Conservation (phyloP, 345 rosid species). For the Crucihimalaya himalaica region DNA sequence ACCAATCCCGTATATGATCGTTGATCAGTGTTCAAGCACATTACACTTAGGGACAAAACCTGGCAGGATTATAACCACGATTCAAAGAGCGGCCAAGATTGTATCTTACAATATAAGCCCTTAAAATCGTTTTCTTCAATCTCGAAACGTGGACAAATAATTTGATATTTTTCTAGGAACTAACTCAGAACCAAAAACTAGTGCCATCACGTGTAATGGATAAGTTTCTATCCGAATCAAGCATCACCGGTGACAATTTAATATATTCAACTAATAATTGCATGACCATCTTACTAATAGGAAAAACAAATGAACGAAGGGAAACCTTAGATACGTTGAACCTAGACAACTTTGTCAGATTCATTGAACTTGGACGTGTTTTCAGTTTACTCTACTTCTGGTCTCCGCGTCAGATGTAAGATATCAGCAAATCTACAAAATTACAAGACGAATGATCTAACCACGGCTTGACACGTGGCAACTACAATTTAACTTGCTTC, state of each 20-base stretch:
- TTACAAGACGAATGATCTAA: neutral
- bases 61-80: too few relatives aligned
- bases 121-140: neutral
- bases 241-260: constrained; percentile 6
- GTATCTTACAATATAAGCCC: neutral
- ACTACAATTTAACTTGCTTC: neutral
- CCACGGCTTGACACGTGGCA: constrained; percentile 22
- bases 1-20: neutral
- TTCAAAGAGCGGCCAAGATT: neutral
- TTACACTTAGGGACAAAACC: too few relatives aligned
- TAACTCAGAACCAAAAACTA: neutral
- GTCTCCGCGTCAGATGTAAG: constrained; percentile 32
- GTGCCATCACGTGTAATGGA: constrained; percentile 30
- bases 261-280: constrained; percentile 10
- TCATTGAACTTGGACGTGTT: constrained; percentile 23
- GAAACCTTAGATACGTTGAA: constrained; percentile 25
- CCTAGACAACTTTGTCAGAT: neutral
- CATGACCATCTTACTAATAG: neutral
- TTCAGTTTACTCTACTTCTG: constrained; percentile 19
- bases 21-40: neutral
- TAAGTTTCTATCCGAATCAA: constrained; percentile 13
- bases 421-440: constrained; percentile 28
- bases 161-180: neutral
- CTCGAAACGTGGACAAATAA: too few relatives aligned
- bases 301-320: too few relatives aligned